Evolutionary conservation across 2,329 filamentous ascomycete genomes (phyloP), one percentile per base, ranked within the genome.

Genomic region (Colletotrichum neosansevieriae): DNA sequence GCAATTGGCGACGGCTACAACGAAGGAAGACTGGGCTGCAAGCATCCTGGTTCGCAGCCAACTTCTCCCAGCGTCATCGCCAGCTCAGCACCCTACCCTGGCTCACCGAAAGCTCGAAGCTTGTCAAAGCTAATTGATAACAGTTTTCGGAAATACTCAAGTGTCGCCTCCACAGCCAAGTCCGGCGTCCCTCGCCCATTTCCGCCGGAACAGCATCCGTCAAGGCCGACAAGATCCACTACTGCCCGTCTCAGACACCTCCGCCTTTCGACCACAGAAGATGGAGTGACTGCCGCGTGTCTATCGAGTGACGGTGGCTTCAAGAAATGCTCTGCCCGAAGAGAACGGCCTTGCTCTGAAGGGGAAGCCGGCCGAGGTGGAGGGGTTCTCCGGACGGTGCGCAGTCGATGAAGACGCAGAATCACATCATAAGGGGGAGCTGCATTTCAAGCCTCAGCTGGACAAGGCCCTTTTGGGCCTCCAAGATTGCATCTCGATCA

Each of bases 231-330:
- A 15, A 2, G 40, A 3, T 4, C 40, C 40, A 61, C 57, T 44
- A 6, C 19, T 15, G 49, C 12, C 49, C 50, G 58, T 12, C 24
- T 32, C 21, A 32, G 32, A 61, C 19, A 11, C 12, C 1, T n/a
- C 24, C 34, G 34, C n/a, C 6, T 5, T 10, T 34, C 5, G 11
- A 13, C 13, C 24, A 17, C 2, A 10, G 24, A 40, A 15, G 19
- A 45, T 34, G 29, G 45, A 50, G 44, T 51, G 59, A 64, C 60
- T 13, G 11, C 44, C 59, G 59, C 51, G 45, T 58, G 19, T 40
- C 44, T 40, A 15, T 58, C 36, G 29, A 36, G 29, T 38, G 42
- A 67, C 44, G 17, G 34, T 45, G 24, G 2, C 11, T 32, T 44
- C 24, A 24, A 32, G 6, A 51, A 12, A 34, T 21, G 17, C 50